Conservation (phyloP, 257 asterid genomes). For the Solanum etuberosum region DNA sequence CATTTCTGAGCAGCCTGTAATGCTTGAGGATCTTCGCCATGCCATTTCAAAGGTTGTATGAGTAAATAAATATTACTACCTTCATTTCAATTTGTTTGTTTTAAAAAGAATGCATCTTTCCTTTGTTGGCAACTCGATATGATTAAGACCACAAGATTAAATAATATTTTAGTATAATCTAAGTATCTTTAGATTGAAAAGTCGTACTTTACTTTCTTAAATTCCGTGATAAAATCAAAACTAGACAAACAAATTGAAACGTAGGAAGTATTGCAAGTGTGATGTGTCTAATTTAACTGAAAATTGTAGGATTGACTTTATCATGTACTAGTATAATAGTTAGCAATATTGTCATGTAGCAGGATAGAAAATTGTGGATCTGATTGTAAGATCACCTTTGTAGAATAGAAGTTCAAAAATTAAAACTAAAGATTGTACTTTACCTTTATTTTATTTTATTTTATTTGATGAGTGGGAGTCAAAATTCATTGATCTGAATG, state of each 20-base stretch:
- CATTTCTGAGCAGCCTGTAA: conserved; percentile 64
- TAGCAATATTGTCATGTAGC: not conserved
- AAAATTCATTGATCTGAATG: not conserved
- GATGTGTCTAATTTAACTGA: not conserved
- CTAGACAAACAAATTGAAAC: not conserved
- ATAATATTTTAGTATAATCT: not conserved
- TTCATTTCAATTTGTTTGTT: not conserved
- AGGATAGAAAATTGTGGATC: not conserved
- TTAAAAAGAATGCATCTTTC: not conserved
- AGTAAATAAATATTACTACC: not conserved
- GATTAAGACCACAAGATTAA: not conserved
- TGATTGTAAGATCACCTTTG: not conserved
- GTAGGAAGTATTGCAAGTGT: not conserved
- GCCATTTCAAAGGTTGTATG: conserved; percentile 75
- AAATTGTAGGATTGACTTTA: not conserved
- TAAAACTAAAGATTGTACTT: not conserved
- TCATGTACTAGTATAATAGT: not conserved
- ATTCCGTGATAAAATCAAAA: not conserved
- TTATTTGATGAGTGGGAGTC: not conserved
- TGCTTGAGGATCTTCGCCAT: conserved; percentile 64
- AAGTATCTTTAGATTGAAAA: not conserved
- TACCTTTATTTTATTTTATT: not conserved
- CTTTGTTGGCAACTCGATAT: not conserved
- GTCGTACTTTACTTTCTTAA: not conserved
- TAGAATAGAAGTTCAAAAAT: not conserved